Percentiles rank a stretch among this genome's conserved stretches.
Evolutionary conservation across 345 rosid genomes (phyloP).

Genomic region (Laguncularia racemosa): DNA sequence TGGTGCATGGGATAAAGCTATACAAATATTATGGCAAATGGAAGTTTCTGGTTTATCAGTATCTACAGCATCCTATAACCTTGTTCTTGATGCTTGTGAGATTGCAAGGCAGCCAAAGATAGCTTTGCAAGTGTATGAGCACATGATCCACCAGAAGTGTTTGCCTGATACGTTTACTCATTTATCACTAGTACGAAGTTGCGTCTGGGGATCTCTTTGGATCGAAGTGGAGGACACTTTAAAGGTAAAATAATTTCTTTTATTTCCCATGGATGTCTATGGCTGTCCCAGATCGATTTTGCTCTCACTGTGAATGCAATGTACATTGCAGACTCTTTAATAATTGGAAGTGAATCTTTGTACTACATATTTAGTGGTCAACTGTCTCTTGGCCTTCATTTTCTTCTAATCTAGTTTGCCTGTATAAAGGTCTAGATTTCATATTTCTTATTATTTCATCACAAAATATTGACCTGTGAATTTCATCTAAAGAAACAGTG

Average conservation of each 20-base stretch:
- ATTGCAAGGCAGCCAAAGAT: slow-evolving; percentile 57
- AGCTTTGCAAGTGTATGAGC: slow-evolving; percentile 67
- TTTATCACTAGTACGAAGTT: slow-evolving; percentile 54
- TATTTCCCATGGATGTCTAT: not conserved
- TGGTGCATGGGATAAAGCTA: slow-evolving; percentile 65
- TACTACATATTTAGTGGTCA: too few species aligned
- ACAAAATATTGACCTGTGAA: too few species aligned
- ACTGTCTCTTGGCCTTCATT: too few species aligned
- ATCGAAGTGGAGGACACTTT: slow-evolving; percentile 52
- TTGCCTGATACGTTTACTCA: slow-evolving; percentile 59
- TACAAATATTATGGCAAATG: slow-evolving; percentile 71
- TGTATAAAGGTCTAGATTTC: too few species aligned
- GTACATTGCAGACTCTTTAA: too few species aligned
- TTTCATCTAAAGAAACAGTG: too few species aligned
- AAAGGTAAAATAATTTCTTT: slow-evolving; percentile 26
- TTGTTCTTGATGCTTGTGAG: slow-evolving; percentile 63
- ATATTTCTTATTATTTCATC: too few species aligned
- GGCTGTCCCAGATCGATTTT: not conserved
- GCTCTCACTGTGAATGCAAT: too few species aligned
- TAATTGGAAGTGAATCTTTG: too few species aligned
- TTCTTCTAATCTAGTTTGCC: too few species aligned
- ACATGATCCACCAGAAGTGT: slow-evolving; percentile 48
- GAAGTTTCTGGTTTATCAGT: slow-evolving; percentile 45
- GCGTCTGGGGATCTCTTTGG: slow-evolving; percentile 85
- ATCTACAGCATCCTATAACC: slow-evolving; percentile 52